Percentiles rank a stretch among this genome's conserved stretches.
These are phyloP conservation scores for Xylariaceae sp. DNA, from an alignment of 2,329 filamentous ascomycete species.

Conservation along the genomic window DNA sequence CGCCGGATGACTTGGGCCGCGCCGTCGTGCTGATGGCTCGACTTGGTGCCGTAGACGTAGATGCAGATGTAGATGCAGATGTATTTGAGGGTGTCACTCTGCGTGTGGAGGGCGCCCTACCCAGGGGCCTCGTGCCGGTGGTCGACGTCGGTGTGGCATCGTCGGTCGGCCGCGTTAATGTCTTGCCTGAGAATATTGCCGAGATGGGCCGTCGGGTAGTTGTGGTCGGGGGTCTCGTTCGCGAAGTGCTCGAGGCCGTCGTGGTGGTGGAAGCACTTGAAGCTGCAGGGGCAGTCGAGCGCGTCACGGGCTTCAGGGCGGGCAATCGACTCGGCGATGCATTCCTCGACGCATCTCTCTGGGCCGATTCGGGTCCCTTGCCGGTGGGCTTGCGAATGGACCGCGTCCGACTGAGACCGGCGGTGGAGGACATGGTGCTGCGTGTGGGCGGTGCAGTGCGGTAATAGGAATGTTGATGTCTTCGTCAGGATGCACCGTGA, in stretches of 20 bases:
- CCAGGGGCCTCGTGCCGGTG: conserved; percentile 17
- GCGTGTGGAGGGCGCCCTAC: conserved; percentile 23
- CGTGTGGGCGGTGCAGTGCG: conserved; percentile 3
- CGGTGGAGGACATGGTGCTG: conserved; percentile 36
- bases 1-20: neutral
- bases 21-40: too few relatives aligned
- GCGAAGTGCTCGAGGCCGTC: conserved; percentile 9
- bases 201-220: conserved; percentile 17
- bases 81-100: conserved; percentile 15
- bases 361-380: conserved; percentile 10
- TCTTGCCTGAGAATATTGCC: conserved; percentile 7
- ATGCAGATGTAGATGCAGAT: conserved; percentile 15
- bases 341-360: conserved; percentile 26
- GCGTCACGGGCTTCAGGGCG: conserved; percentile 36
- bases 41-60: neutral
- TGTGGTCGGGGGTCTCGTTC: conserved; percentile 13
- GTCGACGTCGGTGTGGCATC: conserved; percentile 9
- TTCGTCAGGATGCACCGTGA: conserved; percentile 5
- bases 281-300: conserved; percentile 26
- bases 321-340: conserved; percentile 48
- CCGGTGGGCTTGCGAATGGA: conserved; percentile 42
- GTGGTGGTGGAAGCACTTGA: conserved; percentile 12
- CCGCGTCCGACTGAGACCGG: conserved; percentile 38
- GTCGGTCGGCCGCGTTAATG: conserved; percentile 5
- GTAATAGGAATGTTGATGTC: conserved; percentile 12